Conservation (phyloP, 2,329 filamentous ascomycete species). For the Diplodia corticola region DNA sequence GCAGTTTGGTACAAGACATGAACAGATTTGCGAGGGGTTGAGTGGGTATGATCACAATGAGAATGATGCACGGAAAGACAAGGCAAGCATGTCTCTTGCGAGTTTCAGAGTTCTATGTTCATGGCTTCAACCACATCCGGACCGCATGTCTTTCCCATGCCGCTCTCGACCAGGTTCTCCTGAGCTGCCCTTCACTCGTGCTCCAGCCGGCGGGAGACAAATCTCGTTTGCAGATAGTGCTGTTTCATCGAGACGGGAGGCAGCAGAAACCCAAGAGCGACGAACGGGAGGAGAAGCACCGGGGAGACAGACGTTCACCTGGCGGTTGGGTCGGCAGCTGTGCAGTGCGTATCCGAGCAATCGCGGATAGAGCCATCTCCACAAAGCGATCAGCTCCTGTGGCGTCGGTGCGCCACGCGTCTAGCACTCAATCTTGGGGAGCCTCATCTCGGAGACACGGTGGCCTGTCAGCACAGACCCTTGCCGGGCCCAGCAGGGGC, state of each 20-base stretch:
- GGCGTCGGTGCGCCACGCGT: slow-evolving; percentile 13
- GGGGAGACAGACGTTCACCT: neutral
- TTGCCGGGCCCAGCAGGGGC: neutral
- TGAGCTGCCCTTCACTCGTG: neutral
- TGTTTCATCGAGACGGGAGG: neutral
- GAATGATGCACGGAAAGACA: neutral
- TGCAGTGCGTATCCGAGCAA: no score
- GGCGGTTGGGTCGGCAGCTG: neutral
- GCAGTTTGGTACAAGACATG: no score
- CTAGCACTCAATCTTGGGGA: slow-evolving; percentile 2
- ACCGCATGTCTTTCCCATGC: neutral
- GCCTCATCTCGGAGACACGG: slow-evolving; percentile 19
- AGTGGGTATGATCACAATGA: no score
- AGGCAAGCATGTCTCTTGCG: neutral
- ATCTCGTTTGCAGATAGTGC: neutral
- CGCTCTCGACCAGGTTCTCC: neutral
- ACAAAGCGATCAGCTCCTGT: slow-evolving; percentile 2
- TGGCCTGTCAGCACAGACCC: slow-evolving; percentile 15
- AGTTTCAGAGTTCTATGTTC: no score
- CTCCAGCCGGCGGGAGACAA: neutral
- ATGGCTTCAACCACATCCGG: no score
- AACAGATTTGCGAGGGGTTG: no score
- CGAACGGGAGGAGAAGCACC: neutral
- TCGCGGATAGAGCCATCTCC: neutral
- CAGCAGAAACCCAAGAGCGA: neutral